These are phyloP conservation scores for Beauveria sp. DNA, from an alignment of 2,329 filamentous ascomycete species.

Conservation along the genomic window DNA sequence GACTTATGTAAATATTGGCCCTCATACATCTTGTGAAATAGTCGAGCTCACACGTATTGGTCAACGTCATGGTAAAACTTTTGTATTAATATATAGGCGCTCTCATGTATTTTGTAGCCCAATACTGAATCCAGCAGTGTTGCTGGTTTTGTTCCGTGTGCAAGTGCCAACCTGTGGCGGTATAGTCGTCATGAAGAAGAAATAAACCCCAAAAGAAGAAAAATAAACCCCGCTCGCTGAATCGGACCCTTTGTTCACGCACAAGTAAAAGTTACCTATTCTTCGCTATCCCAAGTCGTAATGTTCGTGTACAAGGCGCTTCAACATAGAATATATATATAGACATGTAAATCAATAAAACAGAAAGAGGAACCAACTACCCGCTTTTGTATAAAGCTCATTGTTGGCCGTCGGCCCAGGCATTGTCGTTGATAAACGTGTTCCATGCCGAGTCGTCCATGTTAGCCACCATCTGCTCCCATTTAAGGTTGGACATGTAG, in stretches of 20 bases:
- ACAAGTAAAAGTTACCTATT: not conserved
- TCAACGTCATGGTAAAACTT: too few species aligned
- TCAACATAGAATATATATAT: not conserved
- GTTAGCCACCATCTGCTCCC: constrained; percentile 11
- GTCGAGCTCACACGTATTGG: too few species aligned
- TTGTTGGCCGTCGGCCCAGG: constrained; percentile 14
- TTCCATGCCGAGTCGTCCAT: constrained; percentile 25
- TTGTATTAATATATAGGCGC: not conserved
- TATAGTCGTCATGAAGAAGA: not conserved
- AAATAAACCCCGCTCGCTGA: not conserved
- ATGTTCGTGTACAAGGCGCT: not conserved
- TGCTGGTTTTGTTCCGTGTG: not conserved
- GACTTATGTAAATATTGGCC: too few species aligned
- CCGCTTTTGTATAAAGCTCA: not conserved
- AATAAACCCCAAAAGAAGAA: not conserved
- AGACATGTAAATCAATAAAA: not conserved
- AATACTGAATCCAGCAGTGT: not conserved
- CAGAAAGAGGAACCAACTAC: not conserved
- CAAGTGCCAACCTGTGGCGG: not conserved
- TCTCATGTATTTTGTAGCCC: not conserved
- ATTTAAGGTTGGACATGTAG: constrained; percentile 9
- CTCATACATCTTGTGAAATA: too few species aligned
- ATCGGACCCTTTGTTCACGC: not conserved
- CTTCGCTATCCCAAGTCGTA: not conserved
- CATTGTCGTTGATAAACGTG: constrained; percentile 23